Percentiles rank a stretch among this genome's conserved stretches.
These are phyloP conservation scores for Amoeboradix gromovi DNA, from an alignment of 371 early-diverging fungal genomes.

Conservation along the genomic window DNA sequence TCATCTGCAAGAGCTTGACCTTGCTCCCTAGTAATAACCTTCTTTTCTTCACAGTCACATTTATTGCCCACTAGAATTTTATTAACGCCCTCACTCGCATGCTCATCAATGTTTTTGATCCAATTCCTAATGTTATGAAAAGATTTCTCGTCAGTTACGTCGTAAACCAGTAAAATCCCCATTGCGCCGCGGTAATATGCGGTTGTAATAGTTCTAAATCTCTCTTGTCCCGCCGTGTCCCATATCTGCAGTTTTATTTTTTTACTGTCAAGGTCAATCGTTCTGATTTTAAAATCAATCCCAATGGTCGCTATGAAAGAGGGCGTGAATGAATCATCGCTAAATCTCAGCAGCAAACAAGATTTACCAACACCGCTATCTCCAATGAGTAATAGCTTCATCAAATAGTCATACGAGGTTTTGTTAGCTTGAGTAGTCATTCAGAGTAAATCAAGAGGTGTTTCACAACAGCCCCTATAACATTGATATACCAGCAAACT, in stretches of 20 bases:
- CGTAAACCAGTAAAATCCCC: slow-evolving; percentile 95
- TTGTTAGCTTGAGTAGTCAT: no score
- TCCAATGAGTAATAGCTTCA: slow-evolving; percentile 92
- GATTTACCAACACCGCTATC: slow-evolving; percentile 97
- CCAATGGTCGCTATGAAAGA: slow-evolving; percentile 96
- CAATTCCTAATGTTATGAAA: slow-evolving; percentile 91
- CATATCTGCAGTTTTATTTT: slow-evolving; percentile 91
- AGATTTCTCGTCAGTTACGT: slow-evolving; percentile 87
- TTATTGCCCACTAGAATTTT: slow-evolving; percentile 96
- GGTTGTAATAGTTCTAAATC: slow-evolving; percentile 95
- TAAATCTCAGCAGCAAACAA: slow-evolving; percentile 73
- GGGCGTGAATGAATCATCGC: slow-evolving; percentile 86
- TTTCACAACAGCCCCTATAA: no score
- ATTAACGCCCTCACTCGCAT: slow-evolving; percentile 84
- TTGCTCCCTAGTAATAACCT: slow-evolving; percentile 27
- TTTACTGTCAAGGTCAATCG: slow-evolving; percentile 55
- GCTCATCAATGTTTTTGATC: slow-evolving; percentile 91
- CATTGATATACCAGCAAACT: no score
- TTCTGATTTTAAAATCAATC: slow-evolving; percentile 98
- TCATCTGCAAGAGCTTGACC: slow-evolving; percentile 55
- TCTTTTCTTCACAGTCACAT: slow-evolving; percentile 64
- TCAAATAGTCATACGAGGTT: slow-evolving; percentile 73
- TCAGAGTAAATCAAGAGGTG: no score
- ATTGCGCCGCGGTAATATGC: slow-evolving; percentile 96
- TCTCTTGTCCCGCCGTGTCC: slow-evolving; percentile 99